These are phyloP conservation scores for Ganoderma multipileum DNA, from an alignment of 1,284 basidiomycete species.

Conservation along the genomic window DNA sequence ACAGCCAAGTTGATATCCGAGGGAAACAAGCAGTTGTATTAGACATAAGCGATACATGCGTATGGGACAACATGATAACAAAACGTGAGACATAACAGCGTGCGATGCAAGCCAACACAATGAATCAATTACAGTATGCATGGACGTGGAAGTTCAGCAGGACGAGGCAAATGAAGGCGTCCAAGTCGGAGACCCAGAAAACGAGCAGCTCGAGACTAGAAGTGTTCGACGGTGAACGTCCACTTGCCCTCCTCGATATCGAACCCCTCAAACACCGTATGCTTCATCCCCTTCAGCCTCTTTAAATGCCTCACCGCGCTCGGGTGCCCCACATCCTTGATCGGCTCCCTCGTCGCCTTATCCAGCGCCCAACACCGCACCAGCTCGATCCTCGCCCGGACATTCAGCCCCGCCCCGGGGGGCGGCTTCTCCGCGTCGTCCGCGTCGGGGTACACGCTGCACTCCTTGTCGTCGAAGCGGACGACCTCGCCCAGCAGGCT, in stretches of 20 bases:
- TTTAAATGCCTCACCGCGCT: slow-evolving; percentile 81
- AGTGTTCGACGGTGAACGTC: slow-evolving; percentile 95
- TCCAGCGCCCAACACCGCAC: slow-evolving; percentile 90
- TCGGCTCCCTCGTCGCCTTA: slow-evolving; percentile 90
- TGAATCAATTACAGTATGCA: background rate
- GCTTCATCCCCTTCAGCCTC: slow-evolving; percentile 85
- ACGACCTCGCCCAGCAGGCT: slow-evolving; percentile 90
- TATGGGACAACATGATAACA: background rate
- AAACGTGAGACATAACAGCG: background rate
- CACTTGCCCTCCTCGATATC: slow-evolving; percentile 86
- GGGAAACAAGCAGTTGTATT: background rate
- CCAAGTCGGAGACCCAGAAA: background rate
- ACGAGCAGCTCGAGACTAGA: slow-evolving; percentile 49
- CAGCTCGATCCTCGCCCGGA: slow-evolving; percentile 82
- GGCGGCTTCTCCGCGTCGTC: slow-evolving; percentile 82
- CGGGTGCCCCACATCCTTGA: slow-evolving; percentile 86
- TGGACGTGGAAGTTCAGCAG: too few relatives aligned
- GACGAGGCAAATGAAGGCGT: background rate
- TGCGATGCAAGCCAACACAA: background rate
- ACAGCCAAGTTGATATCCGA: background rate
- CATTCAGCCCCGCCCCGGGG: slow-evolving; percentile 89
- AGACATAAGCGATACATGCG: slow-evolving; percentile 2
- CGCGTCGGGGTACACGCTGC: slow-evolving; percentile 92
- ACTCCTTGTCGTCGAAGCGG: slow-evolving; percentile 91
- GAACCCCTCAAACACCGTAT: slow-evolving; percentile 87